Evolutionary conservation across 257 asterid genomes (phyloP).

Genomic region (Jacaranda mimosifolia): DNA sequence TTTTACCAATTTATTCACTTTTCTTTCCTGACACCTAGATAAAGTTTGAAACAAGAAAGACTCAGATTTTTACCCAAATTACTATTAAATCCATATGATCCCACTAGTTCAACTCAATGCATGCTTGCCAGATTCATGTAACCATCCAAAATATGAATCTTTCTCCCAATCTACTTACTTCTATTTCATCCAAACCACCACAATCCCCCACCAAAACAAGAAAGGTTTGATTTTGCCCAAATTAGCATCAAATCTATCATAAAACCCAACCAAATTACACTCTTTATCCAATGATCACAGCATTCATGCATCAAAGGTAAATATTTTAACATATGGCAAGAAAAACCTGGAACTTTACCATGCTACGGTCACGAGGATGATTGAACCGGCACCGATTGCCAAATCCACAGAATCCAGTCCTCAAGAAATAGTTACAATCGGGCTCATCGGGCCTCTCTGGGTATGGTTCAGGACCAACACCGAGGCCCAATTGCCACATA

Average conservation of each 20-base stretch:
- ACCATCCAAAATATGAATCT: constrained; percentile 28
- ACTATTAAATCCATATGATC: constrained; percentile 39
- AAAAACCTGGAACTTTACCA: constrained; percentile 44
- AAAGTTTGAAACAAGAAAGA: constrained; percentile 29
- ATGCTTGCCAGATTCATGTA: constrained; percentile 35
- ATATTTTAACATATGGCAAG: constrained; percentile 15
- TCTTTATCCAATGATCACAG: constrained; percentile 48
- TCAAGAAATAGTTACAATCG: constrained; percentile 86
- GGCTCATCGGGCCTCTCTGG: constrained; percentile 90
- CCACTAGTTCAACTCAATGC: constrained; percentile 28
- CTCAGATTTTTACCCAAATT: constrained; percentile 18
- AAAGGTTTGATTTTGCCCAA: constrained; percentile 24
- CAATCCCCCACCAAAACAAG: constrained; percentile 21
- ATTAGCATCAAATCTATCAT: constrained; percentile 35
- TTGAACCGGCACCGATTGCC: constrained; percentile 95
- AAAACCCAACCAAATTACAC: constrained; percentile 32
- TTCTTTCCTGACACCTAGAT: background rate
- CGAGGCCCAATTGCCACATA: constrained; percentile 88
- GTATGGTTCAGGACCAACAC: constrained; percentile 74
- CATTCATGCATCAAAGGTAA: constrained; percentile 28
- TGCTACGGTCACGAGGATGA: constrained; percentile 83
- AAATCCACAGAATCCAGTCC: constrained; percentile 93
- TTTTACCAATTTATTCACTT: background rate
- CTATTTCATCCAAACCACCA: constrained; percentile 12
- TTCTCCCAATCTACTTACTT: constrained; percentile 25